Evolutionary conservation across 2,329 filamentous ascomycete genomes (phyloP).

Genomic region (Monilinia polystroma): DNA sequence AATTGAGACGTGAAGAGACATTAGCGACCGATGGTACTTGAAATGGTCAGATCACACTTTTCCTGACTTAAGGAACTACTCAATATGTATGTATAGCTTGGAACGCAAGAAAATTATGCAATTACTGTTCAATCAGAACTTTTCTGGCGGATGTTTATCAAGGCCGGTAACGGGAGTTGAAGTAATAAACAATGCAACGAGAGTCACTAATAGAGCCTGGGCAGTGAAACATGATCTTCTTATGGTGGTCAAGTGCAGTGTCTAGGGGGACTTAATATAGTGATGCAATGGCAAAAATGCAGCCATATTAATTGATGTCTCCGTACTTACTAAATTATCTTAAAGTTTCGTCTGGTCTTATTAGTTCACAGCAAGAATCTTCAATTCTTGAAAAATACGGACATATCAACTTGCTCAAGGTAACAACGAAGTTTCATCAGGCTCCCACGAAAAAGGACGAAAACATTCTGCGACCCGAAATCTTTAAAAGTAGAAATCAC

Average conservation of each 20-base stretch:
- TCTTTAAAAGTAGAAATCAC: neutral
- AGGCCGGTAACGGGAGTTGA: neutral
- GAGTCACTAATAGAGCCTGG: neutral
- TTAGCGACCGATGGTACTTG: neutral
- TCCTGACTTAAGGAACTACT: neutral
- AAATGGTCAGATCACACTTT: neutral
- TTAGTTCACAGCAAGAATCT: neutral
- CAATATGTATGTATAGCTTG: neutral
- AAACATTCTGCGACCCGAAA: neutral
- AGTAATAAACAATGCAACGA: neutral
- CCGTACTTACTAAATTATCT: neutral
- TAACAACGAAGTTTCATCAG: neutral
- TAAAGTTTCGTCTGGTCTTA: no score
- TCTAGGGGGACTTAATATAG: neutral
- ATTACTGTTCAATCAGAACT: neutral
- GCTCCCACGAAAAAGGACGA: neutral
- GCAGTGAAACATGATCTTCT: neutral
- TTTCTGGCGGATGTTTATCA: neutral
- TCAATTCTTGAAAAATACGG: neutral
- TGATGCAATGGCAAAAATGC: neutral
- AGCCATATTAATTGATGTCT: neutral
- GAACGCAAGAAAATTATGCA: neutral
- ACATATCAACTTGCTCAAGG: neutral
- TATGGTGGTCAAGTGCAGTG: neutral
- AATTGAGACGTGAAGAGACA: neutral